These are phyloP conservation scores for Lodderomyces parapsilosis DNA, from an alignment of 1,139 yeast genomes.

Conservation along the genomic window DNA sequence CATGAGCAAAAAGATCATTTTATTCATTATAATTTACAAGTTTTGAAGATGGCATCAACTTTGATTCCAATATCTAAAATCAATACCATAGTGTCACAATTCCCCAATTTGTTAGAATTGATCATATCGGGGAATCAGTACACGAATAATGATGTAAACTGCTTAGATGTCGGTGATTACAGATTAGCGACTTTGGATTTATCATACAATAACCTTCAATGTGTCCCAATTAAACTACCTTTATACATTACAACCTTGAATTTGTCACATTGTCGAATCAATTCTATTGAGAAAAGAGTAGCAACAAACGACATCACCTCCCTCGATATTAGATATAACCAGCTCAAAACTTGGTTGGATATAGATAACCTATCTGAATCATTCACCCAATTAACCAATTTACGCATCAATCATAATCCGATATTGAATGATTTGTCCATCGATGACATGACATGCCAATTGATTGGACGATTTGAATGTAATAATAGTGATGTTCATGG, in stretches of 20 bases:
- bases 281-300: slow-evolving; percentile 1
- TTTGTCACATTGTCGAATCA: slow-evolving; percentile 27
- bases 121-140: slow-evolving; percentile 50
- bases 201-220: slow-evolving; percentile 41
- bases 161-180: slow-evolving; percentile 1
- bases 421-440: slow-evolving; percentile 33
- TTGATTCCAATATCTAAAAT: slow-evolving; percentile 21
- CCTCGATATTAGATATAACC: slow-evolving; percentile 52
- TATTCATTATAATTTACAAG: slow-evolving; percentile 20
- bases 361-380: slow-evolving; percentile 38
- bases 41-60: slow-evolving; percentile 32
- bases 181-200: slow-evolving; percentile 36
- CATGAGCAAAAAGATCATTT: slow-evolving; percentile 23
- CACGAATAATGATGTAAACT: slow-evolving; percentile 20
- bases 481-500: too few species aligned
- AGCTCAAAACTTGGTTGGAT: slow-evolving; percentile 43
- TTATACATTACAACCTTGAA: slow-evolving; percentile 16
- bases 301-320: slow-evolving; percentile 9
- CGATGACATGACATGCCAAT: slow-evolving; percentile 37
- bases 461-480: slow-evolving; percentile 51
- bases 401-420: slow-evolving; percentile 57
- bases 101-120: slow-evolving; percentile 45
- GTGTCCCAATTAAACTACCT: slow-evolving; percentile 4
- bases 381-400: slow-evolving; percentile 39
- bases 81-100: slow-evolving; percentile 25